Conservation (phyloP, 176 grass and related monocot genomes). For the Oryza nivara region DNA sequence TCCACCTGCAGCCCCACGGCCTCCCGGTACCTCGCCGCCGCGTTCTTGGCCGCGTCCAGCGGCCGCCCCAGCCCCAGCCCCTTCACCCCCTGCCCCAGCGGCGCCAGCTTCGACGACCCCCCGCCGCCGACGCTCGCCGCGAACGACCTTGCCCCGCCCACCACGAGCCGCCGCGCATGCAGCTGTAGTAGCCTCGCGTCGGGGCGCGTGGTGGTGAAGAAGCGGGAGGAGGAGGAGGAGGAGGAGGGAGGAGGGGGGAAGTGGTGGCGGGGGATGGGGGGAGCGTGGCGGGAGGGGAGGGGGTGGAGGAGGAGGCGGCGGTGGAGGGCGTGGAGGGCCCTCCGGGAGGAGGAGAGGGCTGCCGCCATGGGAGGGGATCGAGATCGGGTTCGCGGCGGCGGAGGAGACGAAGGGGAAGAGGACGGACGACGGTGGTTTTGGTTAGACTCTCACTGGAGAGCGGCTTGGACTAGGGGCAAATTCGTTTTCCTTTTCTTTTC, state of each 20-base stretch:
- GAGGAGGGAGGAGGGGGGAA: neutral
- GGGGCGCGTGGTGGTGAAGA: slow-evolving; percentile 41
- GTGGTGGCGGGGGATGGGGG: neutral
- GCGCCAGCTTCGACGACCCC: slow-evolving; percentile 34
- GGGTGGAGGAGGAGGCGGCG: slow-evolving; percentile 44
- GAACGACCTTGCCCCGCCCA: slow-evolving; percentile 33
- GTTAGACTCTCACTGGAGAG: neutral
- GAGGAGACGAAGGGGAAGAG: neutral
- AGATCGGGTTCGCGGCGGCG: slow-evolving; percentile 37
- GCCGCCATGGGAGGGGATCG: slow-evolving; percentile 53
- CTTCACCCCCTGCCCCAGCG: slow-evolving; percentile 66
- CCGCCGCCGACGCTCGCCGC: slow-evolving; percentile 9
- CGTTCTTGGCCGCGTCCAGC: slow-evolving; percentile 45
- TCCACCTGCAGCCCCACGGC: slow-evolving; percentile 77
- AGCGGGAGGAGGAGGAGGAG: slow-evolving; percentile 16
- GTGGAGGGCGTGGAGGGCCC: slow-evolving; percentile 39
- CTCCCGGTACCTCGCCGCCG: slow-evolving; percentile 61
- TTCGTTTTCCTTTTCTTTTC: too few relatives aligned
- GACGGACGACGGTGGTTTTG: neutral
- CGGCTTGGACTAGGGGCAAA: too few relatives aligned
- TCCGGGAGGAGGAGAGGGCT: slow-evolving; percentile 50
- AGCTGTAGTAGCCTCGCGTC: neutral
- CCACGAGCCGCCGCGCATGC: neutral
- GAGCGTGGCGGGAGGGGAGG: neutral
- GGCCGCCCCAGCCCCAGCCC: slow-evolving; percentile 68